phyloP scores from a whole-genome alignment of 2,329 filamentous ascomycete genomes.

The Coniochaeta ligniaria region DNA sequence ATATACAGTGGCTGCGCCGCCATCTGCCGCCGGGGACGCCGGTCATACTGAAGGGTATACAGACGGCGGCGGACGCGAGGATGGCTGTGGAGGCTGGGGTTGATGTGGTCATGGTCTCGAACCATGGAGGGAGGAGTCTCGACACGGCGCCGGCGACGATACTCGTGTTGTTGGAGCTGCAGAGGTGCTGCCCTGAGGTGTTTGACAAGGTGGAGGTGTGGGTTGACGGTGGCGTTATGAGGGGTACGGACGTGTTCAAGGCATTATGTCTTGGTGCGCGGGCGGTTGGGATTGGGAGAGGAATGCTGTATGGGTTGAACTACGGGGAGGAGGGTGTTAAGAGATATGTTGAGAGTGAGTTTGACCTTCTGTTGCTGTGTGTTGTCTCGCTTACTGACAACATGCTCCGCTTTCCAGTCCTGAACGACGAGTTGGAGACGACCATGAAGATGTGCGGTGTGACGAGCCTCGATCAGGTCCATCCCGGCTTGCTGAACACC shows the following conservation, averaged over 20 bases:
- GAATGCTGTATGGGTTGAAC: conserved; percentile 51
- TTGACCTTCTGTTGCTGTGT: neutral
- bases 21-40: conserved; percentile 42
- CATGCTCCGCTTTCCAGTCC: conserved; percentile 21
- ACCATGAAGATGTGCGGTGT: conserved; percentile 61
- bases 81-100: conserved; percentile 51
- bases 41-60: conserved; percentile 64
- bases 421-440: conserved; percentile 56
- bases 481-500: conserved; percentile 54
- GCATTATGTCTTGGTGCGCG: conserved; percentile 57
- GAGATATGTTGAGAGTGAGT: conserved; percentile 44
- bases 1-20: conserved; percentile 58
- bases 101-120: conserved; percentile 62
- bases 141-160: conserved; percentile 47
- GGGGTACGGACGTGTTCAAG: conserved; percentile 62
- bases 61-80: conserved; percentile 56
- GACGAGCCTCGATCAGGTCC: conserved; percentile 51
- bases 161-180: conserved; percentile 55
- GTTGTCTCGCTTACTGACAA: neutral
- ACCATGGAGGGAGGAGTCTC: conserved; percentile 58
- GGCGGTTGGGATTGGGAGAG: conserved; percentile 56
- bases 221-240: conserved; percentile 57
- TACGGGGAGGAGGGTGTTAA: conserved; percentile 54
- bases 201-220: conserved; percentile 54
- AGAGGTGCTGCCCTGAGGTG: conserved; percentile 51